phyloP scores from a whole-genome alignment of 257 asterid species.

The Plantago major region DNA sequence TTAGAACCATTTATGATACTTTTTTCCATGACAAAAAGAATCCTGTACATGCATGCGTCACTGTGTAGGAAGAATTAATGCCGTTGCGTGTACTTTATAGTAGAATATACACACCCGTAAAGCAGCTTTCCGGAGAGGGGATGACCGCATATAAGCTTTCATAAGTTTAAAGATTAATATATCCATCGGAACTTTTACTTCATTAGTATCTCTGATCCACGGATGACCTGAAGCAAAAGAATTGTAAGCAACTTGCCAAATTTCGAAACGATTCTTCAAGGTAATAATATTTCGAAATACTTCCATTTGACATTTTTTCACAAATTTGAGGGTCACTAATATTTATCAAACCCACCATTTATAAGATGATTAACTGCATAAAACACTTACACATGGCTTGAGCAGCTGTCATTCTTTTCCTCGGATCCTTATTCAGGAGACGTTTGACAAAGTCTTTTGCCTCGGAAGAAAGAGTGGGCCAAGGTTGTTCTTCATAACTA shows the following conservation, averaged over 20 bases:
- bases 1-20: too few species aligned
- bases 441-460: slow-evolving; percentile 85
- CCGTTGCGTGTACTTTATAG: neutral
- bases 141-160: slow-evolving; percentile 88
- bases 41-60: too few species aligned
- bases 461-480: slow-evolving; percentile 78
- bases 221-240: slow-evolving; percentile 75
- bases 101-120: slow-evolving; percentile 50
- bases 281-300: too few species aligned
- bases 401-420: slow-evolving; percentile 92
- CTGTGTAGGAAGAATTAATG: neutral
- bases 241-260: slow-evolving; percentile 9
- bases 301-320: too few species aligned
- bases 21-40: too few species aligned
- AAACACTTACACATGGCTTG: slow-evolving; percentile 78
- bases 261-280: too few species aligned
- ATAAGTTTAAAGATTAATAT: slow-evolving; percentile 70
- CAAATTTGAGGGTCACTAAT: too few species aligned
- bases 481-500: slow-evolving; percentile 76
- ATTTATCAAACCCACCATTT: neutral
- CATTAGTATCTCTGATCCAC: slow-evolving; percentile 59
- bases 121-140: slow-evolving; percentile 94
- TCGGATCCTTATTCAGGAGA: slow-evolving; percentile 76
- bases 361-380: neutral
- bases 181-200: slow-evolving; percentile 70